These are phyloP conservation scores for Apiospora marii DNA, from an alignment of 2,329 filamentous ascomycete genomes.

Conservation along the genomic window DNA sequence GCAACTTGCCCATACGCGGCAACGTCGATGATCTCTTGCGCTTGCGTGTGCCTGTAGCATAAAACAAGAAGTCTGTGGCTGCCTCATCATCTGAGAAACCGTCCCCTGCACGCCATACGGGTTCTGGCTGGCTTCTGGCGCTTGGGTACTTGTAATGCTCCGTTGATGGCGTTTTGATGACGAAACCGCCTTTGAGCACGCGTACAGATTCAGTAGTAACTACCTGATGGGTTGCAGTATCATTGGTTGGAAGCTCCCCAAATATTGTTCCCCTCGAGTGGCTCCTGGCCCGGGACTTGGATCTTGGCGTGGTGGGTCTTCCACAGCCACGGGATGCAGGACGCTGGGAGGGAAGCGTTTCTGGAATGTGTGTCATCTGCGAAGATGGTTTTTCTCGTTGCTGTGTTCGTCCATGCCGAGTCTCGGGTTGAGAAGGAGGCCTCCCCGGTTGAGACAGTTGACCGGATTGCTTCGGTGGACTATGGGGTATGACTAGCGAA, in stretches of 20 bases:
- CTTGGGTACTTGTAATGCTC: slow-evolving; percentile 38
- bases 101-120: slow-evolving; percentile 38
- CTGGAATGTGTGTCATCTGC: background rate
- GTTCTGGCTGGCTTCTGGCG: slow-evolving; percentile 31
- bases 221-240: background rate
- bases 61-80: slow-evolving; percentile 33
- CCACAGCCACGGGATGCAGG: background rate
- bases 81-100: slow-evolving; percentile 42
- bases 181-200: slow-evolving; percentile 37
- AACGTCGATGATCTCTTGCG: slow-evolving; percentile 33
- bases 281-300: background rate
- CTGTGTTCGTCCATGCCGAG: background rate
- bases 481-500: background rate
- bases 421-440: background rate
- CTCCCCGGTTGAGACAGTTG: background rate
- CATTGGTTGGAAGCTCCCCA: background rate
- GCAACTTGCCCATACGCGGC: slow-evolving; percentile 35
- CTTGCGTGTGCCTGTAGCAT: slow-evolving; percentile 35
- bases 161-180: slow-evolving; percentile 29
- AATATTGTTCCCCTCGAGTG: background rate
- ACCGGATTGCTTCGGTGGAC: background rate
- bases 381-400: background rate
- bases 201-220: background rate
- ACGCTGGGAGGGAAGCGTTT: background rate
- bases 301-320: slow-evolving; percentile 14